A percentile compares a stretch with the other conserved stretches of the same genome.
Conservation (phyloP, 2,329 filamentous ascomycete species). For the Colletotrichum sp. region DNA sequence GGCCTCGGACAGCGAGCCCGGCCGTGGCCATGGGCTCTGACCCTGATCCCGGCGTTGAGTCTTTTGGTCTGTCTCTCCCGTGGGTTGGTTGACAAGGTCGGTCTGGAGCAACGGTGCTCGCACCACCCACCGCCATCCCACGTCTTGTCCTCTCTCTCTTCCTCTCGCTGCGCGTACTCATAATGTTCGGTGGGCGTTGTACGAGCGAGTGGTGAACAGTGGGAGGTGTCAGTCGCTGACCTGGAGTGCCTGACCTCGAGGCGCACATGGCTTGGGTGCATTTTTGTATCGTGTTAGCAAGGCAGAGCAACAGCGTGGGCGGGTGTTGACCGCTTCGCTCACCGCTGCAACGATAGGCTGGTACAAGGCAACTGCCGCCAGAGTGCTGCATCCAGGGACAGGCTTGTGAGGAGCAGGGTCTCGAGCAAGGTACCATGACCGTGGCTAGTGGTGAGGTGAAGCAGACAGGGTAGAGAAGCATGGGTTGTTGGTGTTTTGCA, state of each 20-base stretch:
- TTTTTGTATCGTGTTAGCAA: slow-evolving; percentile 14
- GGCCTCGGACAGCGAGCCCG: background rate
- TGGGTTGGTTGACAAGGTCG: slow-evolving; percentile 1
- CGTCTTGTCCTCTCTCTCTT: background rate
- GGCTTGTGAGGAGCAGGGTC: background rate
- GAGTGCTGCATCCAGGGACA: background rate
- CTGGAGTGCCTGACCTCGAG: background rate
- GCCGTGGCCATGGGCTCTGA: slow-evolving; percentile 2
- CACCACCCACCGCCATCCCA: background rate
- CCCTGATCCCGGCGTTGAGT: slow-evolving; percentile 8
- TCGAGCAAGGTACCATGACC: background rate
- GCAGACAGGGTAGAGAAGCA: background rate
- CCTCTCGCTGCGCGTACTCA: background rate
- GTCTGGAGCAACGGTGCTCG: background rate
- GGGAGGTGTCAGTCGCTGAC: background rate
- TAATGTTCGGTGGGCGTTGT: background rate
- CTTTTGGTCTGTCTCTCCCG: slow-evolving; percentile 7
- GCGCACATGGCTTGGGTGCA: background rate
- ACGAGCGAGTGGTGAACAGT: background rate
- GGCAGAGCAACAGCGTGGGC: background rate
- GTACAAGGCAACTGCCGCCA: background rate
- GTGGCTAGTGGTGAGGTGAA: background rate
- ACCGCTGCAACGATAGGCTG: slow-evolving; percentile 7
- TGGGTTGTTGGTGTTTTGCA: background rate
- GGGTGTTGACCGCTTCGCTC: slow-evolving; percentile 5